Conservation (phyloP, 106 monocot species). For the Triglochin maritima region DNA sequence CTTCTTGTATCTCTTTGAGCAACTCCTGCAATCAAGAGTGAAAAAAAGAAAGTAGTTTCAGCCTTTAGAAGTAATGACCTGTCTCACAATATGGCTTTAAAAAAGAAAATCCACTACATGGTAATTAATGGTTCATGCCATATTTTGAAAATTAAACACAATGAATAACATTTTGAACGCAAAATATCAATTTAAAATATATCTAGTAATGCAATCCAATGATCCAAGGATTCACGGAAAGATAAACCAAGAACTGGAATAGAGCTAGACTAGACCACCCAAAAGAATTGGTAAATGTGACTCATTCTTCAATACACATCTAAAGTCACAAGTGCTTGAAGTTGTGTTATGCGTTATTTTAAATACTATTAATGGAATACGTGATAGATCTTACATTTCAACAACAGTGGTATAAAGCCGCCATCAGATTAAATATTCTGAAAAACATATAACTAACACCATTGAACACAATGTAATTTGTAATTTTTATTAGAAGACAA, state of each 20-base stretch:
- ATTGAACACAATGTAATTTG: background rate
- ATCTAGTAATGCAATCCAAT: too few relatives aligned
- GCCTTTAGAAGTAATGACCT: background rate
- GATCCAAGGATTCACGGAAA: too few relatives aligned
- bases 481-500: background rate
- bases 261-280: too few relatives aligned
- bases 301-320: too few relatives aligned
- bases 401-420: background rate
- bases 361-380: too few relatives aligned
- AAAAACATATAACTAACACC: background rate
- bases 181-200: too few relatives aligned
- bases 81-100: background rate
- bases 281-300: too few relatives aligned
- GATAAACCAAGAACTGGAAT: too few relatives aligned
- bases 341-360: background rate
- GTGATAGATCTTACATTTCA: background rate
- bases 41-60: background rate
- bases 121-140: background rate
- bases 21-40: slow-evolving; percentile 49
- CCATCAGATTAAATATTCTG: background rate
- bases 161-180: too few relatives aligned
- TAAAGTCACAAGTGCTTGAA: background rate
- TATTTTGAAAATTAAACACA: background rate
- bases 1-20: slow-evolving; percentile 88
- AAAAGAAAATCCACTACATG: background rate